Base-by-base conservation (phyloP, 2,329 filamentous ascomycete species). In the Hyphodiscus sp. region DNA sequence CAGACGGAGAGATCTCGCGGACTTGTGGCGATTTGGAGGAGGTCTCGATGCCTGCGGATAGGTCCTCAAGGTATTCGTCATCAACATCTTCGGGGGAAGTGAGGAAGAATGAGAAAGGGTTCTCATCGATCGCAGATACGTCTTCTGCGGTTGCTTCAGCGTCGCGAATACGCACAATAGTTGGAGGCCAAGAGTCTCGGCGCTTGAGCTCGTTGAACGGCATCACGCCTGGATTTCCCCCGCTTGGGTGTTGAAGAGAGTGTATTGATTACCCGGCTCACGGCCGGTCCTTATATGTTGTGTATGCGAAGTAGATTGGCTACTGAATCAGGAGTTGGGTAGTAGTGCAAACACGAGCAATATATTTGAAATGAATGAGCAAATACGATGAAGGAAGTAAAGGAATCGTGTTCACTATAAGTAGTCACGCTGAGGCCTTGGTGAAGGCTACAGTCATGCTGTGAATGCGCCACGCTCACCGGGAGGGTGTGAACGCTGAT, bases 91-190 rank as follows among this genome's bases (percentile, higher is more conserved):
- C 65, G n/a, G 63, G 62, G 0, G 60, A 59, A 11, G 66, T 61
- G 45, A 69, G 66, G 52, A 69, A 69, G 59, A 63, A 68, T 8
- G 66, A 61, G 44, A 69, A 66, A 3, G 67, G 67, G 52, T 69
- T 61, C 10, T 64, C 64, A 44, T 69, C 67, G 29, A 68, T 68
- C 2, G 49, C 45, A n/a, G 61, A 56, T 10, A 56, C 46, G 9
- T 61, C 55, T 19, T 50, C 54, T 7, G 43, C 45, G 5, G 33
- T 4, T 26, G 23, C 23, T 8, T 63, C 56, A n/a, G 54, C 49
- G 13, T 55, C 54, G 13, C 49, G 45, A 33, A 69, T 42, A 29
- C 60, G 64, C 11, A 68, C 45, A 16, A 68, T 63, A 15, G 66
- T 68, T 41, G 67, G 67, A 20, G 67, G 67, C 65, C 65, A 69